Evolutionary conservation across 2,329 filamentous ascomycete genomes (phyloP), one percentile per base, ranked within the genome.

Genomic region (Diplodia scrobiculata): DNA sequence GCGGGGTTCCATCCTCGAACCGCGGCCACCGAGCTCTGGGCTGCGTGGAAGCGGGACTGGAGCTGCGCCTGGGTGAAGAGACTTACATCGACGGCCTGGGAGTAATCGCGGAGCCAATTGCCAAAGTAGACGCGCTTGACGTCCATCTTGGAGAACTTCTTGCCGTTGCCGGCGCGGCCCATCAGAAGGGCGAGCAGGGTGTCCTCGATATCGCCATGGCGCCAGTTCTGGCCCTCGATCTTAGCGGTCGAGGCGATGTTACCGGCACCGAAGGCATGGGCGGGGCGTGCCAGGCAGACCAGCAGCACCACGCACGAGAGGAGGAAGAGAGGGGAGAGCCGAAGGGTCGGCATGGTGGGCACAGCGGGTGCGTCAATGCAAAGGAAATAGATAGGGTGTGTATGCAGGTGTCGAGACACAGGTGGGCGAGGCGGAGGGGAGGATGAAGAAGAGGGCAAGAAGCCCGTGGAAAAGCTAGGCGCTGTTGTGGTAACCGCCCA

Each of bases 61-160:
- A n/a, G 25, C 38, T 47, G 5, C 13, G 27, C 21, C 41, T 45
- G 38, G 19, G 50, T 9, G 45, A 21, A 13, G 13, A 38, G n/a
- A 69, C 71, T 55, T 66, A 72, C 91, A 77, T 97, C 93, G 72
- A 97, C 91, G 68, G 92, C 93, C 79, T 97, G 93, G 63, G 91
- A 95, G 79, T 97, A 97, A 79, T 97, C 93, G 66, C 87, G 87
- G 38, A 97, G 86, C 93, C 93, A 97, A 82, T 97, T 97, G 70
- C 93, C 93, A 81, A 97, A 97, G 82, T 97, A 97, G 69, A 96
- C 91, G 68, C 92, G 87, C 69, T 93, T 91, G 69, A 97, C 90
- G 74, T 89, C 90, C 73, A 96, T 86, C 81, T 95, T 95, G 82
- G 86, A 87, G 79, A 96, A 97, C 74, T 93, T 96, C 82, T 93